Base-by-base conservation (phyloP, 306 rosid genomes). In the Bauhinia variegata region DNA sequence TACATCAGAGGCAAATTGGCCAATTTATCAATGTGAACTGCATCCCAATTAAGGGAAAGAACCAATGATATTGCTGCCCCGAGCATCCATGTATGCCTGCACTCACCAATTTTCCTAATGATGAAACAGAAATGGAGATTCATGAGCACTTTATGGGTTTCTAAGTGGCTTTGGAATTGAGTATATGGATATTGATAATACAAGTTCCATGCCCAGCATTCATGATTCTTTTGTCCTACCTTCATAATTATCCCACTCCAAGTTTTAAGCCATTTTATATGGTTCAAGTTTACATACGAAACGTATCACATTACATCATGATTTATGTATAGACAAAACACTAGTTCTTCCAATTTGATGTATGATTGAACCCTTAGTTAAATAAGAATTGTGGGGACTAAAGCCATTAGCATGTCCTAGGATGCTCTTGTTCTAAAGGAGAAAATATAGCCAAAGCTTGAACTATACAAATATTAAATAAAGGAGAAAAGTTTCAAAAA, bases 391-490 rank as follows among this genome's bases (percentile, higher is more conserved):
- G 63, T 41, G 65, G 80, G 80, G 76, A 66, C 78, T 70, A 53
- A 36, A 48, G 54, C 32, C 64, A 71, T 36, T 75, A 43, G 58
- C 38, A 55, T 71, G 81, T 70, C 85, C 71, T 49, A 70, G 72
- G 80, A 79, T 78, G 86, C 80, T 77, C 80, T 77, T 63, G 51
- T 60, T 67, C 54, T 49, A 17, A n/a, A n/a, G n/a, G n/a, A n/a
- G n/a, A n/a, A n/a, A n/a, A n/a, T n/a, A n/a, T n/a, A n/a, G n/a
- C n/a, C n/a, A n/a, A n/a, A n/a, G n/a, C n/a, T n/a, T n/a, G n/a
- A n/a, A n/a, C n/a, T n/a, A n/a, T n/a, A n/a, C n/a, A n/a, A n/a
- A n/a, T n/a, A n/a, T n/a, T n/a, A n/a, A n/a, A n/a, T n/a, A n/a
- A n/a, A n/a, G n/a, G n/a, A n/a, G n/a, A n/a, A n/a, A n/a, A n/a